Evolutionary conservation across 1,284 basidiomycete species (phyloP), one percentile per base, ranked within the genome.

Genomic region (Vanrija sp.): DNA sequence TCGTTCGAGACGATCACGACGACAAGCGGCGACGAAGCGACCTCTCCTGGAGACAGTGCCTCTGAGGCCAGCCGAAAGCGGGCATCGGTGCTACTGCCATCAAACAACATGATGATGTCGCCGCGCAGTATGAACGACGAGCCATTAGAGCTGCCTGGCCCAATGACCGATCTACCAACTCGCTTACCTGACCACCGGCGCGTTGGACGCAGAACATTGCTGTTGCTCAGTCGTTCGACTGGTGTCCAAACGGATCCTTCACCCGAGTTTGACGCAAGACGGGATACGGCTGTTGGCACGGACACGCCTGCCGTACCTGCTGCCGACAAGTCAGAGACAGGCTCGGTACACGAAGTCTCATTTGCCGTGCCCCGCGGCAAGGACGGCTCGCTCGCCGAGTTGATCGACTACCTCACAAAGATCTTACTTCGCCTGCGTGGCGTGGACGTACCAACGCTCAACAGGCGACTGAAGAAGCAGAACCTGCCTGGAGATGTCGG

Each of bases 381-480:
- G 25, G 47, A 34, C 16, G 47, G 47, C 14, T 21, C 29, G 7
- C 48, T 57, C 18, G 49, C 29, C 29, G 52, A 57, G 44, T 49
- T 57, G 39, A 34, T 58, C 44, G 60, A 56, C 82, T 86, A 87
- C 61, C 79, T 88, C 51, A 75, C 80, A 26, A 79, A 82, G 25
- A 77, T 96, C 12, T 80, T 90, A 49, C 82, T 80, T 51, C 84
- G 87, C 18, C 81, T 97, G 61, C 78, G 82, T 16, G 85, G 88
- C 61, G 87, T 93, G 1, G 94, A 98, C 65, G 86, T 94, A 1
- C 81, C 88, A 26, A 93, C 91, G 0, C 80, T 98, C 40, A 89
- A 89, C 43, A 88, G 88, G 56, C 85, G 95, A 15, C 80, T 98
- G 43, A 95, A 93, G 75, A 86, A 92, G 46, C 95, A 98, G 64